These are phyloP conservation scores for Pharus latifolius DNA, from an alignment of 176 grass and related monocot species.

Conservation along the genomic window DNA sequence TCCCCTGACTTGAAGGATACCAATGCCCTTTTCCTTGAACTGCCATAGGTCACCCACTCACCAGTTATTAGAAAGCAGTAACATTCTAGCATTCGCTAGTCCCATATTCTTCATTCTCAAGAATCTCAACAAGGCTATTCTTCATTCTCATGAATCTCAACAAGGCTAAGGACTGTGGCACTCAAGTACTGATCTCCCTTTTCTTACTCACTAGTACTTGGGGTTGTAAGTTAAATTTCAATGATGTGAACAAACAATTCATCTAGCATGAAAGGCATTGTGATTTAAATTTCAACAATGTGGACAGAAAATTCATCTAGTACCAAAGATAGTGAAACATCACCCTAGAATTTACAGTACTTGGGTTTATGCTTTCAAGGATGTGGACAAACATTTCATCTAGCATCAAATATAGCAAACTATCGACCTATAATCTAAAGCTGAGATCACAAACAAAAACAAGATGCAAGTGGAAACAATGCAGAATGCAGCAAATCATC, in stretches of 20 bases:
- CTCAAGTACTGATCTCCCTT: too few species aligned
- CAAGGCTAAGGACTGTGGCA: too few species aligned
- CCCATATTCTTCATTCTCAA: not conserved
- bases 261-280: constrained; percentile 8
- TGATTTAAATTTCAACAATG: not conserved
- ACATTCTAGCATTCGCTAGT: not conserved
- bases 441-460: not conserved
- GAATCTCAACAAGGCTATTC: not conserved
- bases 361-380: too few species aligned
- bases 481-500: not conserved
- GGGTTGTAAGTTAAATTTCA: not conserved
- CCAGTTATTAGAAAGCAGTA: not conserved
- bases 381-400: too few species aligned
- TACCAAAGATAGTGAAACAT: constrained; percentile 3
- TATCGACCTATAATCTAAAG: not conserved
- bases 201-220: not conserved
- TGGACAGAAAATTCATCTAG: not conserved
- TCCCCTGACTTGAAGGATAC: constrained; percentile 56
- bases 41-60: constrained; percentile 21
- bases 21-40: constrained; percentile 63
- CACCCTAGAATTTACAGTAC: constrained; percentile 3
- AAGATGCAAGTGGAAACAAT: not conserved
- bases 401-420: not conserved
- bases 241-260: not conserved
- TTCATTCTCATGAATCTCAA: too few species aligned